phyloP scores from a whole-genome alignment of 345 rosid genomes.

The Capsella bursapastoris region DNA sequence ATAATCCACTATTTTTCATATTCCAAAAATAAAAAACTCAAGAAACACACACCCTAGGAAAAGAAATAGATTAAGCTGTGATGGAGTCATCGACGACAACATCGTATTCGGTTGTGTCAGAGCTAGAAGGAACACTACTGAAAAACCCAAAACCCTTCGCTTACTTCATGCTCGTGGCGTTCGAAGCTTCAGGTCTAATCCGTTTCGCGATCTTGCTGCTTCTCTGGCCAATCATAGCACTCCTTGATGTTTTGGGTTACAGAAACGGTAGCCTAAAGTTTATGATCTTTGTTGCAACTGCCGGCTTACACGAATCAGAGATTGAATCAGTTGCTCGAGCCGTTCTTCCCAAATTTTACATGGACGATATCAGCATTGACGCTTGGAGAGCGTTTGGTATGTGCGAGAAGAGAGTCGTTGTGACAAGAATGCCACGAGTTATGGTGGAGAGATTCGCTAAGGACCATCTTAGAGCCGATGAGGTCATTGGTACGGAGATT shows the following conservation, averaged over 20 bases:
- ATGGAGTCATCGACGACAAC: constrained; percentile 46
- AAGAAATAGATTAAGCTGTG: neutral
- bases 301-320: constrained; percentile 62
- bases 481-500: constrained; percentile 76
- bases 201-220: constrained; percentile 67
- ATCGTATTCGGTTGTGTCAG: constrained; percentile 63
- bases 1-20: constrained; percentile 25
- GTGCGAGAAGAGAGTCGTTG: constrained; percentile 64
- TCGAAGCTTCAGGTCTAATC: constrained; percentile 79
- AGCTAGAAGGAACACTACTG: constrained; percentile 77
- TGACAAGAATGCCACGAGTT: constrained; percentile 71
- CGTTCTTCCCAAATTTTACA: constrained; percentile 79
- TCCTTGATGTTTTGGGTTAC: constrained; percentile 56
- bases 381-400: constrained; percentile 77
- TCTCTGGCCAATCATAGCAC: constrained; percentile 69
- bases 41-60: neutral
- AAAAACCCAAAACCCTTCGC: constrained; percentile 66
- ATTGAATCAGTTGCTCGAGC: constrained; percentile 87
- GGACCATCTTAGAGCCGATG: constrained; percentile 77
- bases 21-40: constrained; percentile 15
- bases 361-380: constrained; percentile 73
- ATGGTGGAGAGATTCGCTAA: constrained; percentile 84
- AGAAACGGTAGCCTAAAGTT: constrained; percentile 58
- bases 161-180: constrained; percentile 90
- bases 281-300: constrained; percentile 71